phyloP scores from a whole-genome alignment of 441 rosid species.

The Jatropha podagrica region DNA sequence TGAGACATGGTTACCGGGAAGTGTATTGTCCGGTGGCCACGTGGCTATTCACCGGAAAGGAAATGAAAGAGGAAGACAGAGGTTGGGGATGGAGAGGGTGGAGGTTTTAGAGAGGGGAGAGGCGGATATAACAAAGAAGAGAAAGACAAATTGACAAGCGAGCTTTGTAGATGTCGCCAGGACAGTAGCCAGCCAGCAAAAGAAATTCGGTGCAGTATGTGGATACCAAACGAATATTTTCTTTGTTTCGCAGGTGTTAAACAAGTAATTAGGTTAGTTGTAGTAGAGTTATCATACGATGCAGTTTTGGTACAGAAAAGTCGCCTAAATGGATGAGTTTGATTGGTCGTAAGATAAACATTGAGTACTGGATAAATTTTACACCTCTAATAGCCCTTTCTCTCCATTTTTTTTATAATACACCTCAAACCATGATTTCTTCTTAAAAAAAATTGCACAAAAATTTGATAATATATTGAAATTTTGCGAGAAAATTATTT shows the following conservation, averaged over 20 bases:
- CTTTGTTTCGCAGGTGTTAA: background rate
- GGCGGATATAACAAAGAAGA: constrained; percentile 52
- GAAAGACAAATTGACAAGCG: background rate
- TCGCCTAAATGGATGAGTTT: too few species aligned
- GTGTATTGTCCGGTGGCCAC: background rate
- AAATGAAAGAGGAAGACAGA: constrained; percentile 6
- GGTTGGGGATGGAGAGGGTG: constrained; percentile 16
- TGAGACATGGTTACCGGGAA: constrained; percentile 51
- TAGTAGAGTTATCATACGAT: background rate
- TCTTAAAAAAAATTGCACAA: too few species aligned
- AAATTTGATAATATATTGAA: too few species aligned
- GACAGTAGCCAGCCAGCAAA: background rate
- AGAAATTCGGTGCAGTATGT: background rate
- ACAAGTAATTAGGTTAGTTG: background rate
- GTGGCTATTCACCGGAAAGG: constrained; percentile 14
- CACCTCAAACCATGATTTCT: too few species aligned
- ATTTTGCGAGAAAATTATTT: too few species aligned
- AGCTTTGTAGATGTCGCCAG: constrained; percentile 39
- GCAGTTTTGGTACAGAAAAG: background rate
- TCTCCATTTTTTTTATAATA: too few species aligned
- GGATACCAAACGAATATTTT: background rate
- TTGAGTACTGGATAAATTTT: too few species aligned
- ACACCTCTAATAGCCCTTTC: too few species aligned
- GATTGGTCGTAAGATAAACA: too few species aligned
- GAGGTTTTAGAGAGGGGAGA: constrained; percentile 9